Evolutionary conservation across 2,329 filamentous ascomycete genomes (phyloP).

Genomic region (Graphilbum sp.): DNA sequence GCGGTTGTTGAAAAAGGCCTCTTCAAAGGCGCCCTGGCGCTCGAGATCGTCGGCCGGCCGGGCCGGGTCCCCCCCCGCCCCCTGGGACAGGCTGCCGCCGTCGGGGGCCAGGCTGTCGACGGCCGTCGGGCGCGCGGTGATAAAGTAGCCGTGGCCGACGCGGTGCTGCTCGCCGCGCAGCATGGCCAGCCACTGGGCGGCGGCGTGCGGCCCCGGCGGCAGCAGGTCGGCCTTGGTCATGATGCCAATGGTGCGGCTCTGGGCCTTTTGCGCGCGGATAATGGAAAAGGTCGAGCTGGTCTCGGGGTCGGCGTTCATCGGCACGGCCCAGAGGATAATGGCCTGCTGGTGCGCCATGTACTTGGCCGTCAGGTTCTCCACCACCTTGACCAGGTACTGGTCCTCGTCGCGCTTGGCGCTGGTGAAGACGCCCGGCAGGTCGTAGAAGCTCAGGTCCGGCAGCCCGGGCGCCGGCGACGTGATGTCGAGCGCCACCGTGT

Average conservation of each 20-base stretch:
- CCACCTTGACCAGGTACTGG: slow-evolving; percentile 52
- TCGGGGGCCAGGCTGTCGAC: slow-evolving; percentile 3
- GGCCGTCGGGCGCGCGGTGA: slow-evolving; percentile 47
- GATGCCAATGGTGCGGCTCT: slow-evolving; percentile 51
- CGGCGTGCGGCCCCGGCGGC: slow-evolving; percentile 28
- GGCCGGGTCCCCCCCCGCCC: background rate
- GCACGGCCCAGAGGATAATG: slow-evolving; percentile 60
- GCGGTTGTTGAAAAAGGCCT: slow-evolving; percentile 28
- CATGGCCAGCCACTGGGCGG: slow-evolving; percentile 43
- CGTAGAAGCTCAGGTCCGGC: slow-evolving; percentile 66
- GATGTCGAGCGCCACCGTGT: slow-evolving; percentile 63
- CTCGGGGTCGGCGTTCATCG: slow-evolving; percentile 64
- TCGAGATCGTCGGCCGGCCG: slow-evolving; percentile 29
- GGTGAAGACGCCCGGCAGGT: slow-evolving; percentile 69
- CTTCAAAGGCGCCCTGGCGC: slow-evolving; percentile 33
- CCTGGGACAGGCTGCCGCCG: slow-evolving; percentile 1
- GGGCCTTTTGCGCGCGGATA: slow-evolving; percentile 39
- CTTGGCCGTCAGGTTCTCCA: slow-evolving; percentile 50
- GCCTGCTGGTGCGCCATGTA: slow-evolving; percentile 57
- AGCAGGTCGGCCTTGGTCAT: slow-evolving; percentile 74
- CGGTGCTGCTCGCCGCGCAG: slow-evolving; percentile 43
- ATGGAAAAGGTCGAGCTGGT: slow-evolving; percentile 56
- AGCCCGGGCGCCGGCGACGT: slow-evolving; percentile 53
- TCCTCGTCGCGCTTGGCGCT: slow-evolving; percentile 48
- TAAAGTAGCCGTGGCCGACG: slow-evolving; percentile 62